These are phyloP conservation scores for Pachyrhizus erosus DNA, from an alignment of 306 rosid species.

Conservation along the genomic window DNA sequence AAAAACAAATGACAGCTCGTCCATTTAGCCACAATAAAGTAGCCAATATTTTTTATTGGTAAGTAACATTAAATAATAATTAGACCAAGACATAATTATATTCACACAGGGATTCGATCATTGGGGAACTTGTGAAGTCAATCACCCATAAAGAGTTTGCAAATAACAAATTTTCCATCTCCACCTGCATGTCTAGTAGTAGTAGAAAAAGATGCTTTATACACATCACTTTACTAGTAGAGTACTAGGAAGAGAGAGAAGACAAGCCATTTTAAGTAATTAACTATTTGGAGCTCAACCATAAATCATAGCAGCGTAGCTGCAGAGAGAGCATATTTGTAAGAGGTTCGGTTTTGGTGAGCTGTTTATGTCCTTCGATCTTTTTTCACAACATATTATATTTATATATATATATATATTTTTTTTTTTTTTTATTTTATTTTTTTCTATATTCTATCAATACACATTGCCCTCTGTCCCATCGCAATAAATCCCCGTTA, in stretches of 20 bases:
- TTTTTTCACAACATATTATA: neutral
- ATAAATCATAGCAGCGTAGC: conserved; percentile 45
- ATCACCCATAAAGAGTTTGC: conserved; percentile 33
- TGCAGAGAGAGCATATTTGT: conserved; percentile 52
- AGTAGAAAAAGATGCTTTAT: conserved; percentile 61
- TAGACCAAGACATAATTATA: conserved; percentile 33
- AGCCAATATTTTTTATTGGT: conserved; percentile 14
- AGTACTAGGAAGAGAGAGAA: conserved; percentile 23
- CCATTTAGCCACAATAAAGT: neutral
- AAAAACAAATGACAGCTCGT: conserved; percentile 39
- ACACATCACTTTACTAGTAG: conserved; percentile 12
- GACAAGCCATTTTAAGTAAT: conserved; percentile 4
- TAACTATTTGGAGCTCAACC: conserved; percentile 48
- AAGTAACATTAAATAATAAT: neutral
- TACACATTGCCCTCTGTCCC: conserved; percentile 59
- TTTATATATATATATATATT: neutral
- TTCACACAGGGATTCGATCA: conserved; percentile 36
- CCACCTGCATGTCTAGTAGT: conserved; percentile 57
- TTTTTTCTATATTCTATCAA: neutral
- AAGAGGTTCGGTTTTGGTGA: conserved; percentile 48
- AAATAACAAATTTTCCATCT: conserved; percentile 43
- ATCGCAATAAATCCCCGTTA: conserved; percentile 53
- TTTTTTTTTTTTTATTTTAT: neutral
- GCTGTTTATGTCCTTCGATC: conserved; percentile 48
- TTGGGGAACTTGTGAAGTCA: conserved; percentile 48